These are phyloP conservation scores for Lodderomyces pseudojiufengensis DNA, from an alignment of 1,139 yeast species.

Conservation along the genomic window DNA sequence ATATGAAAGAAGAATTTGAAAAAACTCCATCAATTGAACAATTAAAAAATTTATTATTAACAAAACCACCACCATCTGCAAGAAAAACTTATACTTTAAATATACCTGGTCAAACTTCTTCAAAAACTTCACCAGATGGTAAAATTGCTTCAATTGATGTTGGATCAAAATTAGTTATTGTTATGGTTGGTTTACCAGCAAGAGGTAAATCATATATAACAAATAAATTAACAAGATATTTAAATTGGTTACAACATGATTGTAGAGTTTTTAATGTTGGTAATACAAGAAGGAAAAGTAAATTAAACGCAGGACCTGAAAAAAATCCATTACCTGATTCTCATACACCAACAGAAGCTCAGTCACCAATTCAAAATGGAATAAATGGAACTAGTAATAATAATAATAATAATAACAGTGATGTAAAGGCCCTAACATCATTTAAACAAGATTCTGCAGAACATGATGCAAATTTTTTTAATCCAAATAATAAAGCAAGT, in stretches of 20 bases:
- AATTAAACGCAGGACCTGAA: slow-evolving; percentile 68
- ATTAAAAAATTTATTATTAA: slow-evolving; percentile 33
- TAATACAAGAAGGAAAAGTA: slow-evolving; percentile 78
- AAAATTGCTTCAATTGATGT: slow-evolving; percentile 66
- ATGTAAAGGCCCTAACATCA: slow-evolving; percentile 13
- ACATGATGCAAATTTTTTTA: slow-evolving; percentile 82
- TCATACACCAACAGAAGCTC: slow-evolving; percentile 29
- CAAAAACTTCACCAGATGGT: slow-evolving; percentile 82
- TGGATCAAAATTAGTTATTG: slow-evolving; percentile 83
- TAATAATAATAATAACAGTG: background rate
- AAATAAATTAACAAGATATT: slow-evolving; percentile 78
- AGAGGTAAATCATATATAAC: slow-evolving; percentile 92
- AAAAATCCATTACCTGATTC: slow-evolving; percentile 66
- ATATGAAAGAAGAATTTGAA: slow-evolving; percentile 33
- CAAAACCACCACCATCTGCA: slow-evolving; percentile 39
- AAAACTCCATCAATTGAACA: slow-evolving; percentile 44
- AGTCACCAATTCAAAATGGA: slow-evolving; percentile 11
- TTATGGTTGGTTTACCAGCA: slow-evolving; percentile 93
- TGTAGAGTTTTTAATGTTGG: slow-evolving; percentile 92
- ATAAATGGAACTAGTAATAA: too few species aligned
- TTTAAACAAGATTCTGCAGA: slow-evolving; percentile 12
- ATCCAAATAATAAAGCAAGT: slow-evolving; percentile 69
- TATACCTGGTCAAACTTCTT: slow-evolving; percentile 88
- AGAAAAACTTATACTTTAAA: slow-evolving; percentile 75
- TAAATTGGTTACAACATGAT: slow-evolving; percentile 91